phyloP scores from a whole-genome alignment of 1,139 yeast species.

The Fermentozyma sake region DNA sequence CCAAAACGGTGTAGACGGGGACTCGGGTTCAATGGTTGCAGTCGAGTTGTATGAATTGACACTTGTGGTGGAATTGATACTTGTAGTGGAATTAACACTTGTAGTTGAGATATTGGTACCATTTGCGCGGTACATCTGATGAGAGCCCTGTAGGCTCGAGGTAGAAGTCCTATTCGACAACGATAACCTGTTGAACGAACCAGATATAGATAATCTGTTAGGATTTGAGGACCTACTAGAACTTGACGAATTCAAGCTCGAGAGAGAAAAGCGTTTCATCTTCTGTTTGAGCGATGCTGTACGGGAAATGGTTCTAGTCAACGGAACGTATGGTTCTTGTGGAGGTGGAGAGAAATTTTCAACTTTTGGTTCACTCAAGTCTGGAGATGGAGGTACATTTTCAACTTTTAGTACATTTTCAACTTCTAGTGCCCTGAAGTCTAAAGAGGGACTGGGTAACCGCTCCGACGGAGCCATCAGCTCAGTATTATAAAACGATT shows the following conservation, averaged over 20 bases:
- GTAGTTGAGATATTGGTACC: too few relatives aligned
- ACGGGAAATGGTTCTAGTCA: neutral
- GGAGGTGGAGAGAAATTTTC: neutral
- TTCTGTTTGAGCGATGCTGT: slow-evolving; percentile 5
- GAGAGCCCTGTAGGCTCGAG: too few relatives aligned
- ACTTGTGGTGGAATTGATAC: too few relatives aligned
- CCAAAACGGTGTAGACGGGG: slow-evolving; percentile 41
- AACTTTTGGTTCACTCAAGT: too few relatives aligned
- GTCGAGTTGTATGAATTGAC: too few relatives aligned
- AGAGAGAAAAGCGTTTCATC: slow-evolving; percentile 11
- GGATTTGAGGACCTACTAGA: slow-evolving; percentile 2
- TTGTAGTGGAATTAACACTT: too few relatives aligned
- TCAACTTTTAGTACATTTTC: neutral
- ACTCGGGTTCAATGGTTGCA: slow-evolving; percentile 1
- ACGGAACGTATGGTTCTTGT: too few relatives aligned
- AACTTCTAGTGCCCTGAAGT: slow-evolving; percentile 4
- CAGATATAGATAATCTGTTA: slow-evolving; percentile 8
- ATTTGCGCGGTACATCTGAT: too few relatives aligned
- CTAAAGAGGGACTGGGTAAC: slow-evolving; percentile 13
- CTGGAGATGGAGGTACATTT: neutral
- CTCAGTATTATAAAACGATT: slow-evolving; percentile 12
- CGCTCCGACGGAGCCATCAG: slow-evolving; percentile 11
- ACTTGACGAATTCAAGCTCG: slow-evolving; percentile 5
- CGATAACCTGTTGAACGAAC: slow-evolving; percentile 8
- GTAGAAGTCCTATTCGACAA: too few relatives aligned